Base-by-base conservation (phyloP, 2,329 filamentous ascomycete genomes). In the Colletotrichum lindemuthianum region DNA sequence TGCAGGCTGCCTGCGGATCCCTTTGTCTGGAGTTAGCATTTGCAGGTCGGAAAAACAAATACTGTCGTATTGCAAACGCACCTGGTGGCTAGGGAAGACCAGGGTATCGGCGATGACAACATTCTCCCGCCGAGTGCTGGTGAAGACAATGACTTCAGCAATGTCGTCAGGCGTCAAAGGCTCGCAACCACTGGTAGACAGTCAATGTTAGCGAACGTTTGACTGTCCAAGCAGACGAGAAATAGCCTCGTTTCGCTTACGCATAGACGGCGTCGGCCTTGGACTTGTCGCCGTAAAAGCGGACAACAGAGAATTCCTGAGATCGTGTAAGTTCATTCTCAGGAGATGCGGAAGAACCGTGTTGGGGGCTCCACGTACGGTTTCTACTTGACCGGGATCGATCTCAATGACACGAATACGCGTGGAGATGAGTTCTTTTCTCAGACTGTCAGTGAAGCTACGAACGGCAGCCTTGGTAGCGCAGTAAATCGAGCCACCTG, bases 311-410 rank as follows among this genome's bases (percentile, higher is more conserved):
- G 79, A 97, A 97, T 75, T 97, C 92, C 87, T 89, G 65, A 33
- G 40, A 32, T 37, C 7, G 16, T 37, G 36, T 67, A 33, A 65
- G 51, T 15, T 47, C 45, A 45, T 10, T 11, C 16, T 15, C 9
- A 33, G 16, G 8, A 7, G 12, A 32, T 48, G 8, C 16, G 12
- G 10, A 12, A 11, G 45, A 12, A 12, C 10, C 45, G 13, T 33
- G 16, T 48, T 10, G 5, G 45, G 15, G 11, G 24, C 24, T 48
- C 52, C 48, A 70, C 82, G 66, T 78, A 90, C 88, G 48, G 94
- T 97, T 84, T 97, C 93, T 50, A 97, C 93, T 79, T 97, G 93
- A 33, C 94, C 94, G 0, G 94, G 94, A 72, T 97, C 94, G 72
- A 97, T 85, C 77, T 93, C 92, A 67, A 97, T 97, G 66, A 97